Evolutionary conservation across 192 early-diverging fungal species (phyloP), one percentile per base, ranked within the genome.

Genomic region (Backusella tuberculispora): DNA sequence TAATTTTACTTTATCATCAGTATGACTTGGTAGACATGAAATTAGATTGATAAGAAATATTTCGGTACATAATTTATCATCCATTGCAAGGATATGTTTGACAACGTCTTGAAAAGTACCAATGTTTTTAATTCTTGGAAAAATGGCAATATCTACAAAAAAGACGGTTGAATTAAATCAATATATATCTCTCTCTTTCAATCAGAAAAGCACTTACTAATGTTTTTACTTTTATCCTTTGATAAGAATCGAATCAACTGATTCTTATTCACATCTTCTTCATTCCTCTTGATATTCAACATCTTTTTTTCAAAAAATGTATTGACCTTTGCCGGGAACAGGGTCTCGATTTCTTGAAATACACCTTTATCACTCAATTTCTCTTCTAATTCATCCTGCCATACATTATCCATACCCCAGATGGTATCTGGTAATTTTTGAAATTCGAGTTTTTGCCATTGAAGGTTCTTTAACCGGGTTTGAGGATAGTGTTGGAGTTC

Each of bases 301-400:
- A 34, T 34, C 74, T 78, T 78, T 70, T 69, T 81, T 64, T 80
- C 74, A 45, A 81, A 83, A 19, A 86, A 81, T 3, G 45, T 80
- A 56, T 76, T 80, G 12, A 83, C 78, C 78, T 91, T 90, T 73
- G 91, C 91, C 0, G 88, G 84, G 81, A 94, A 94, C 71, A 92
- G 74, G 66, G 85, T 80, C 63, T 94, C 91, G 60, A 94, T 87
- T 10, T 63, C 83, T 8, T 81, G 76, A 74, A 94, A 91, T 6
- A 91, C 85, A 24, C 92, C 92, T 29, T 77, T 87, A 1, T 84
- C 78, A 21, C 72, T 72, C 17, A 81, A 38, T 9, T 48, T 26
- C 1, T 72, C 75, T 44, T 81, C 76, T 17, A 81, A 46, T 15
- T 43, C 63, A 63, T 71, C 68, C 7, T 77, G 76, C 38, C 72